Percentiles rank a stretch among this genome's conserved stretches.
These are phyloP conservation scores for Oldenlandia corymbosa DNA, from an alignment of 257 asterid species.

Conservation along the genomic window DNA sequence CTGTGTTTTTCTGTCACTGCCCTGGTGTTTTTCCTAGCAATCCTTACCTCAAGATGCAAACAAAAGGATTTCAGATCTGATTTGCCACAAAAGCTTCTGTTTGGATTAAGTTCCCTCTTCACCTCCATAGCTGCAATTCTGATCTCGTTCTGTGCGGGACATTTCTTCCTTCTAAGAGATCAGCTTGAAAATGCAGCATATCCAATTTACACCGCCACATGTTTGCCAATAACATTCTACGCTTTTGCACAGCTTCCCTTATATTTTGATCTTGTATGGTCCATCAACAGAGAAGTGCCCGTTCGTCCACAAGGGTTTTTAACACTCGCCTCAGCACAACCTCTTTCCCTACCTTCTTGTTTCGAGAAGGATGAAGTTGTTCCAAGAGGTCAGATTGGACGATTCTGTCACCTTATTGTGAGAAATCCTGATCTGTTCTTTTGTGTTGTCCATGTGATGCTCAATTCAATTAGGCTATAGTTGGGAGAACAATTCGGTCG, in stretches of 20 bases:
- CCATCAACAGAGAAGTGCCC: constrained; percentile 32
- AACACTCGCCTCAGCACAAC: not conserved
- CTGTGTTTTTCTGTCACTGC: constrained; percentile 60
- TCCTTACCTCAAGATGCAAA: constrained; percentile 51
- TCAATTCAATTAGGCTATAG: not conserved
- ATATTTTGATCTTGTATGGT: constrained; percentile 51
- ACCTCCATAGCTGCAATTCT: constrained; percentile 52
- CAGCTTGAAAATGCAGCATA: constrained; percentile 23
- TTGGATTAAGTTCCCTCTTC: constrained; percentile 43
- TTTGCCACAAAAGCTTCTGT: constrained; percentile 45
- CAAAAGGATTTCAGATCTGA: constrained; percentile 35
- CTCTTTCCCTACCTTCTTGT: not conserved
- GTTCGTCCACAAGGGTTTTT: constrained; percentile 31
- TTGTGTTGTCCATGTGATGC: not conserved
- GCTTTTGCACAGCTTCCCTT: constrained; percentile 45
- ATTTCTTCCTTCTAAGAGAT: constrained; percentile 39
- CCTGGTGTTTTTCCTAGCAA: constrained; percentile 51
- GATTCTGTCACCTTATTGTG: not conserved
- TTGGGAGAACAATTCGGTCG: too few relatives aligned
- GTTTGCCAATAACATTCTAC: constrained; percentile 39
- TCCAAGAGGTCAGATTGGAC: not conserved
- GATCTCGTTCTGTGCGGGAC: constrained; percentile 55
- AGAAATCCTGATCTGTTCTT: too few relatives aligned
- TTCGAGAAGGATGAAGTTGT: not conserved
- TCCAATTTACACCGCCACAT: constrained; percentile 39